Evolutionary conservation across 2,329 filamentous ascomycete genomes (phyloP), one percentile per base, ranked within the genome.

Genomic region (Anisogramma anomala): DNA sequence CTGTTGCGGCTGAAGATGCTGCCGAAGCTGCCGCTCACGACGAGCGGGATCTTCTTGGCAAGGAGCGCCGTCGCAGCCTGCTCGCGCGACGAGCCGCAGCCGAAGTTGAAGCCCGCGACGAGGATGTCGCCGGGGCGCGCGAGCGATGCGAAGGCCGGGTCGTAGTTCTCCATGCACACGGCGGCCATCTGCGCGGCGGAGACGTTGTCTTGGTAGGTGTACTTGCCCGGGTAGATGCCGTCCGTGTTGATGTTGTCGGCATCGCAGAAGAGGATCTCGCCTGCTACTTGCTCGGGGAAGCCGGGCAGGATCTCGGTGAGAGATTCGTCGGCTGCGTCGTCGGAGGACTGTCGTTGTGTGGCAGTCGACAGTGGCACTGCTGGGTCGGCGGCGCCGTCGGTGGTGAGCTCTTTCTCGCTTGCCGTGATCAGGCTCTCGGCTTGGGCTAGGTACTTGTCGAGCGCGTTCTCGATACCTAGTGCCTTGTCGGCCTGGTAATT

Each of bases 131-230:
- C 78, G 0, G 74, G 56, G 49, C 72, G 72, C 33, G 82, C 79
- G 26, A 79, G 67, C 1, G 63, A 59, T 8, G 69, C 60, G 57
- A 95, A 95, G 0, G 67, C 58, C 0, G 72, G 63, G 57, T 96
- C 89, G 63, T 94, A 96, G 69, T 96, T 96, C 58, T 82, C 74
- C 87, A 96, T 95, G 61, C 83, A 88, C 0, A 88, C 87, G 50
- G 83, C 68, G 0, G 86, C 85, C 89, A 96, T 95, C 42, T 77
- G 77, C 47, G 38, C 46, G 18, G 31, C 26, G 0, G 82, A 65
- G 1, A 96, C 70, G 53, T 84, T 73, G 55, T 96, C 88, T 57
- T 93, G 85, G 62, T 96, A 96, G 0, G 88, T 95, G 59, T 85
- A 83, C 60, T 82, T 82, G 9, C 84, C 86, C 0, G 87, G 83